These are phyloP conservation scores for Silene latifolia DNA, from an alignment of 148 eudicot species.

Conservation along the genomic window DNA sequence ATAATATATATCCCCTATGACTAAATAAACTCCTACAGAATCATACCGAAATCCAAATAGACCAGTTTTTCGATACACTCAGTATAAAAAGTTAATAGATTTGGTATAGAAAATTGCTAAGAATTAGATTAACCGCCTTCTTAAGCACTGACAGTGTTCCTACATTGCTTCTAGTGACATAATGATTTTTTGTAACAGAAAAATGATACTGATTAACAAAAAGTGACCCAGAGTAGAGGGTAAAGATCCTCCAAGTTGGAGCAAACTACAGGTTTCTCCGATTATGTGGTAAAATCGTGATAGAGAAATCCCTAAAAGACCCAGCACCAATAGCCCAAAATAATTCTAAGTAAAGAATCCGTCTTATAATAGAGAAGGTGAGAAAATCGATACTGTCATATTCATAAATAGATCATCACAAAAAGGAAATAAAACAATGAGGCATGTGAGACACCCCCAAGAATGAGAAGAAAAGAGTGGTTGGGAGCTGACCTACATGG, in stretches of 20 bases:
- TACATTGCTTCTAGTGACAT: too few species aligned
- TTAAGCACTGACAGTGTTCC: too few species aligned
- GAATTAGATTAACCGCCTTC: too few species aligned
- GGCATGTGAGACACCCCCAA: background rate
- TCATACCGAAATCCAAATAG: too few species aligned
- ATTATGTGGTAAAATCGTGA: too few species aligned
- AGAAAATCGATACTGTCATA: background rate
- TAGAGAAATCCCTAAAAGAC: too few species aligned
- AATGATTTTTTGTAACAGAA: too few species aligned
- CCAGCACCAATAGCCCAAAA: background rate
- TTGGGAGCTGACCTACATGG: constrained; percentile 69
- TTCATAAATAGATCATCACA: background rate
- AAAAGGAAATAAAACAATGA: background rate
- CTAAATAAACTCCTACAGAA: background rate
- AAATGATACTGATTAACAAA: too few species aligned
- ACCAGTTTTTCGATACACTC: background rate
- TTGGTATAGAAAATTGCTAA: background rate
- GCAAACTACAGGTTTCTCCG: too few species aligned
- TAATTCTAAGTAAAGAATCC: background rate
- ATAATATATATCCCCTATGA: background rate
- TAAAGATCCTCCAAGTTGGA: too few species aligned
- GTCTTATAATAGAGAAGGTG: background rate
- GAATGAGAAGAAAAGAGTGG: constrained; percentile 1
- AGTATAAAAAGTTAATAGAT: background rate
- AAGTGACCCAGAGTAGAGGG: too few species aligned